A percentile compares a stretch with the other conserved stretches of the same genome.
phyloP scores from a whole-genome alignment of 192 early-diverging fungal species.

The Coemansia sp. region DNA sequence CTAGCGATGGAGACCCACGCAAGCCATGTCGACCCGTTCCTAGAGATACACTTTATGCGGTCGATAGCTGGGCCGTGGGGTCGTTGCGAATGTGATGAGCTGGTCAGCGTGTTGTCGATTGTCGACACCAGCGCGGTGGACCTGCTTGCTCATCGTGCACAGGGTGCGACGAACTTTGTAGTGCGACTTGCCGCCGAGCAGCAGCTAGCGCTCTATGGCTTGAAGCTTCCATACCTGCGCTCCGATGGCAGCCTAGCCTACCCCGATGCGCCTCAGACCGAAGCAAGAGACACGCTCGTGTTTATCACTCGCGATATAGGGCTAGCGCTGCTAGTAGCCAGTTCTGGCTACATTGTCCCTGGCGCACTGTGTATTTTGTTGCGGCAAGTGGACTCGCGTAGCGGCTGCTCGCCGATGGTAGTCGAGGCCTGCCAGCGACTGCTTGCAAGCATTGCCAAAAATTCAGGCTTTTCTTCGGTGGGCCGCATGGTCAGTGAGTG shows the following conservation, averaged over 20 bases:
- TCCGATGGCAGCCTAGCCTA: conserved; percentile 23
- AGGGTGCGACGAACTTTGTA: conserved; percentile 17
- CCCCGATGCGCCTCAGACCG: conserved; percentile 23
- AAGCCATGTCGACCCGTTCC: conserved; percentile 22
- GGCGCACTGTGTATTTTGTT: conserved; percentile 34
- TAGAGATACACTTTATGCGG: conserved; percentile 38
- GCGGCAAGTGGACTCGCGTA: conserved; percentile 14
- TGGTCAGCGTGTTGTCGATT: conserved; percentile 15
- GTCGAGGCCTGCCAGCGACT: conserved; percentile 28
- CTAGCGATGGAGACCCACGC: conserved; percentile 23
- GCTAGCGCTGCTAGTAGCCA: conserved; percentile 22
- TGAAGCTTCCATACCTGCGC: conserved; percentile 25
- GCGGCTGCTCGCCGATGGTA: conserved; percentile 13
- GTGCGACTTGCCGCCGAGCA: conserved; percentile 41
- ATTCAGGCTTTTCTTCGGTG: conserved; percentile 11
- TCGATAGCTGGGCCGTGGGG: conserved; percentile 36
- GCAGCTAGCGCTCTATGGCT: conserved; percentile 33
- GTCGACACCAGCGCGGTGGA: conserved; percentile 20
- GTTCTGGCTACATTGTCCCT: conserved; percentile 20
- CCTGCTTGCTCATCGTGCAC: conserved; percentile 23
- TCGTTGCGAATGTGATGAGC: background rate
- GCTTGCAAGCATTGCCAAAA: conserved; percentile 17
- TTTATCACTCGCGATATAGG: conserved; percentile 50
- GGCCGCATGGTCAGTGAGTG: conserved; percentile 16
- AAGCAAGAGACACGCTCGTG: conserved; percentile 21